These are phyloP conservation scores for Hanseniaspora occidentalis DNA, from an alignment of 805 yeast genomes.

Conservation along the genomic window DNA sequence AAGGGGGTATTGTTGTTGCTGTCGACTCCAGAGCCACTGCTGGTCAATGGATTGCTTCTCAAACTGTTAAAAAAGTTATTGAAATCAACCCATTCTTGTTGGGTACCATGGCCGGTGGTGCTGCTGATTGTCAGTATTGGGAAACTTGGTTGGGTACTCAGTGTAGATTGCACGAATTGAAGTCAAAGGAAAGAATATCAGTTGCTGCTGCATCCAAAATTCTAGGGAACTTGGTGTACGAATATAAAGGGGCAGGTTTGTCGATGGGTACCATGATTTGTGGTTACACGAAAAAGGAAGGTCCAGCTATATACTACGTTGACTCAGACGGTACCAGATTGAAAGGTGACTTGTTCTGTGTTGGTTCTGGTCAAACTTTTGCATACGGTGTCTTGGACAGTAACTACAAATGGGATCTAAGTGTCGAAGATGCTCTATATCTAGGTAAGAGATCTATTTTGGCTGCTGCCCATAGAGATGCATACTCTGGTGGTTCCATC, in stretches of 20 bases:
- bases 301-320: slow-evolving; percentile 90
- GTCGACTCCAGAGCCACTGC: slow-evolving; percentile 98
- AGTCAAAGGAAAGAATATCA: slow-evolving; percentile 88
- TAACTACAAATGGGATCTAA: slow-evolving; percentile 80
- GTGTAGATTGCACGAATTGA: slow-evolving; percentile 86
- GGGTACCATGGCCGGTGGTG: slow-evolving; percentile 99
- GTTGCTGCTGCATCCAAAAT: slow-evolving; percentile 97
- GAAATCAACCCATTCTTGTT: slow-evolving; percentile 89
- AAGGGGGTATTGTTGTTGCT: slow-evolving; percentile 92
- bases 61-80: slow-evolving; percentile 93
- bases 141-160: slow-evolving; percentile 98
- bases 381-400: slow-evolving; percentile 97
- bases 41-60: slow-evolving; percentile 96
- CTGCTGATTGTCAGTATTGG: slow-evolving; percentile 99
- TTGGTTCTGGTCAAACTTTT: slow-evolving; percentile 98
- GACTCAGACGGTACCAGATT: slow-evolving; percentile 95
- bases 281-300: slow-evolving; percentile 91
- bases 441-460: slow-evolving; percentile 90
- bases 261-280: slow-evolving; percentile 99
- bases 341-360: slow-evolving; percentile 91
- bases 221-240: slow-evolving; percentile 76
- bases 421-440: slow-evolving; percentile 87
- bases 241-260: slow-evolving; percentile 95
- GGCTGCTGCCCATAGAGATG: slow-evolving; percentile 98
- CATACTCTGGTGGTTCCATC: slow-evolving; percentile 93